Percentiles rank a stretch among this genome's conserved stretches.
These are phyloP conservation scores for Melaleuca alternifolia DNA, from an alignment of 345 rosid genomes.

Conservation along the genomic window DNA sequence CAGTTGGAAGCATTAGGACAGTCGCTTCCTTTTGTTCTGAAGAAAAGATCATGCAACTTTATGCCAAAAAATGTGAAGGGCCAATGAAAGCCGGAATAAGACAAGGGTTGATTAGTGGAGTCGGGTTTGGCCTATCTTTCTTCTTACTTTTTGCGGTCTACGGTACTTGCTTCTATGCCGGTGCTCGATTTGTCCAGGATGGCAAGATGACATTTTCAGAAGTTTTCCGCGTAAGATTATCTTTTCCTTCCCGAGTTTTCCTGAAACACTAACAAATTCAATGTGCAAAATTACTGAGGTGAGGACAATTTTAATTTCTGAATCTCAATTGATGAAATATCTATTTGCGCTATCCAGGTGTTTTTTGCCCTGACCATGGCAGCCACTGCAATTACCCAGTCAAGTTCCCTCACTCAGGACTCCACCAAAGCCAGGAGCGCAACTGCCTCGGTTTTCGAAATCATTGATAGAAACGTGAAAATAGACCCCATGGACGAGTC, in stretches of 20 bases:
- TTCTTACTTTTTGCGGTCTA: slow-evolving; percentile 40
- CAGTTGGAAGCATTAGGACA: slow-evolving; percentile 77
- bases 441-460: slow-evolving; percentile 24
- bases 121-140: slow-evolving; percentile 53
- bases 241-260: background rate
- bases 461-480: slow-evolving; percentile 16
- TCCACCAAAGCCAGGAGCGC: slow-evolving; percentile 17
- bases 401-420: slow-evolving; percentile 20
- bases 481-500: slow-evolving; percentile 19
- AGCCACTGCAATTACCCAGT: slow-evolving; percentile 18
- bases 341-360: slow-evolving; percentile 6
- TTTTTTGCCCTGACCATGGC: slow-evolving; percentile 28
- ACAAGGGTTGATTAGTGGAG: slow-evolving; percentile 59
- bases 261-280: background rate
- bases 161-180: slow-evolving; percentile 65
- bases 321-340: background rate
- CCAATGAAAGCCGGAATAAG: slow-evolving; percentile 57
- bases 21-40: slow-evolving; percentile 79
- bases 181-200: slow-evolving; percentile 45
- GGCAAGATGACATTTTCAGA: slow-evolving; percentile 41
- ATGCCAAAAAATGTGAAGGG: slow-evolving; percentile 61
- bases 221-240: slow-evolving; percentile 40
- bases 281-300: background rate
- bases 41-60: slow-evolving; percentile 66
- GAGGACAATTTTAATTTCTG: background rate